A percentile compares a stretch with the other conserved stretches of the same genome.
Evolutionary conservation across 2,329 filamentous ascomycete genomes (phyloP).

Genomic region (Phialophora macrospora): DNA sequence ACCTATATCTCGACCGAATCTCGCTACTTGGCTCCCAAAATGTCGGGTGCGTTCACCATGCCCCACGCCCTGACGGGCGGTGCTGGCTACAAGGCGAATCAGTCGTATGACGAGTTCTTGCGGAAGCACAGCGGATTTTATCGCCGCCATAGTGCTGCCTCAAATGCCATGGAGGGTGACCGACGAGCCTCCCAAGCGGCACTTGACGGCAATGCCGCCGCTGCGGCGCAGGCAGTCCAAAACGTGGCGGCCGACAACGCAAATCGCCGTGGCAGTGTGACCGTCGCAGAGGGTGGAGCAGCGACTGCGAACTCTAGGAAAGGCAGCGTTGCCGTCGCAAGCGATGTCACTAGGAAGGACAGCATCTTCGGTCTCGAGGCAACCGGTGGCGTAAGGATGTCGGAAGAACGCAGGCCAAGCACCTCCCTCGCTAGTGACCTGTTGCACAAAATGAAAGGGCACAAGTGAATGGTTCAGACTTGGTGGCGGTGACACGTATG

Average conservation of each 20-base stretch:
- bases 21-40: constrained; percentile 12
- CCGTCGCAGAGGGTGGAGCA: constrained; percentile 32
- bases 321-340: constrained; percentile 39
- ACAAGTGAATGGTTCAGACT: constrained; percentile 7
- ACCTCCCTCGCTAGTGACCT: constrained; percentile 38
- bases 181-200: constrained; percentile 35
- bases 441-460: constrained; percentile 37
- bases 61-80: constrained; percentile 38
- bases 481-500: neutral
- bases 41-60: constrained; percentile 40
- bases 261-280: constrained; percentile 29
- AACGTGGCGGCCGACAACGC: constrained; percentile 33
- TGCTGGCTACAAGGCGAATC: constrained; percentile 39
- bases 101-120: constrained; percentile 38
- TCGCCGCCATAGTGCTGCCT: constrained; percentile 39
- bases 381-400: constrained; percentile 35
- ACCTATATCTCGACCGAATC: constrained; percentile 4
- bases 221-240: constrained; percentile 32
- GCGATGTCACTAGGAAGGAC: constrained; percentile 37
- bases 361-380: constrained; percentile 39
- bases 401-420: constrained; percentile 34
- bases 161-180: constrained; percentile 36
- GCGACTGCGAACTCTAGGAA: constrained; percentile 36
- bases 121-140: constrained; percentile 38
- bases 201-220: constrained; percentile 29